Percentiles rank a stretch among this genome's conserved stretches.
Conservation (phyloP, 805 yeast species). For the Myxozyma melibiosi region DNA sequence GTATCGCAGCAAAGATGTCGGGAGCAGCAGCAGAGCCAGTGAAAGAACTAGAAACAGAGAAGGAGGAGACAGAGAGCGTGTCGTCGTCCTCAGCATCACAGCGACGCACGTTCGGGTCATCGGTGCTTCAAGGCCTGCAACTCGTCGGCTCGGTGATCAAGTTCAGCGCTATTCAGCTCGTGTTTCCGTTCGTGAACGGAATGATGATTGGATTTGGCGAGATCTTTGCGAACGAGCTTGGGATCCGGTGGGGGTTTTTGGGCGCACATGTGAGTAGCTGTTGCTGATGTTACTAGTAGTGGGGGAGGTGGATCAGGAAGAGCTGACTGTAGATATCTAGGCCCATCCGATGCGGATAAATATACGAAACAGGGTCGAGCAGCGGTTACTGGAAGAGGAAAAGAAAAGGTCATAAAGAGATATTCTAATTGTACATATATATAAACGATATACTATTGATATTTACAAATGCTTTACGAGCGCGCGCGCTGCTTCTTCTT, state of each 20-base stretch:
- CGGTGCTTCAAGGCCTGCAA: neutral
- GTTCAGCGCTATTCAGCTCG: slow-evolving; percentile 60
- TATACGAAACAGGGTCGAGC: slow-evolving; percentile 19
- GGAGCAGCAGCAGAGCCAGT: no score
- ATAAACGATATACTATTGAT: neutral
- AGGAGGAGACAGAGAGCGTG: slow-evolving; percentile 1
- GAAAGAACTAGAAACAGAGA: neutral
- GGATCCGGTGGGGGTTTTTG: slow-evolving; percentile 74
- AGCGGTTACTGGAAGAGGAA: neutral
- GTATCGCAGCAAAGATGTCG: no score
- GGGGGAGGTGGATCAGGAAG: no score
- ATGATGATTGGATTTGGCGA: slow-evolving; percentile 97
- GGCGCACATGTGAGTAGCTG: slow-evolving; percentile 60
- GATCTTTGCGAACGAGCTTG: slow-evolving; percentile 88
- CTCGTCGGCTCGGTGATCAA: slow-evolving; percentile 5
- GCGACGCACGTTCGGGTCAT: neutral
- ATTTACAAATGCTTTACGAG: neutral
- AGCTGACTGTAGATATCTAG: neutral
- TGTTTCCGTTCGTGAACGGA: slow-evolving; percentile 89
- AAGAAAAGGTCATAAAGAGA: neutral
- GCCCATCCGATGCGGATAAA: slow-evolving; percentile 18
- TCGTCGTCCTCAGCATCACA: neutral
- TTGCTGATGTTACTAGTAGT: neutral
- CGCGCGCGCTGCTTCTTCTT: neutral
- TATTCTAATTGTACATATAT: neutral